phyloP scores from a whole-genome alignment of 805 yeast genomes.

The Cyberlindnera euphorbiae region DNA sequence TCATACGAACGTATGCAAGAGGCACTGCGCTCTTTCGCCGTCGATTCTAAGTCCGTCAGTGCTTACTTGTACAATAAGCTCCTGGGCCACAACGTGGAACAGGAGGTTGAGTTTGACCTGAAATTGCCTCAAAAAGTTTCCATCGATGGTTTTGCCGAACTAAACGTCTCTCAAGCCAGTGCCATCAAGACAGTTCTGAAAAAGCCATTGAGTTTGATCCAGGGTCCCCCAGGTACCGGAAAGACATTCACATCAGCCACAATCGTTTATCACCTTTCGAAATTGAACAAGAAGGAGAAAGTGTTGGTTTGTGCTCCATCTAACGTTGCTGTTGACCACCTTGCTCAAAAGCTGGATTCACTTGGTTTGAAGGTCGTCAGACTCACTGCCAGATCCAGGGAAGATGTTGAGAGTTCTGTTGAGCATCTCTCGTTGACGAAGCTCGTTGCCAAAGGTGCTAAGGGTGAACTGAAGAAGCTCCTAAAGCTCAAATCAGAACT shows the following conservation, averaged over 20 bases:
- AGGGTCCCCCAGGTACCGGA: constrained; percentile 97
- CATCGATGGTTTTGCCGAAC: constrained; percentile 59
- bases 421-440: constrained; percentile 53
- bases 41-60: constrained; percentile 61
- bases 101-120: constrained; percentile 56
- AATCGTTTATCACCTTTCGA: constrained; percentile 69
- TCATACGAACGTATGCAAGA: constrained; percentile 80
- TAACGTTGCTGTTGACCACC: constrained; percentile 90
- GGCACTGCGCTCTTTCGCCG: constrained; percentile 70
- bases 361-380: constrained; percentile 77
- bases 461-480: constrained; percentile 55
- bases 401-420: constrained; percentile 69
- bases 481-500: constrained; percentile 52
- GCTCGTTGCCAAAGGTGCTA: constrained; percentile 42
- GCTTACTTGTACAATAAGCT: constrained; percentile 72
- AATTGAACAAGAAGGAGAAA: constrained; percentile 53
- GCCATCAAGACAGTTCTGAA: constrained; percentile 70
- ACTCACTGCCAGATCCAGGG: constrained; percentile 70
- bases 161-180: constrained; percentile 73
- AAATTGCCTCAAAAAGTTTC: constrained; percentile 58
- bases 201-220: constrained; percentile 75
- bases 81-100: constrained; percentile 72
- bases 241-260: constrained; percentile 92
- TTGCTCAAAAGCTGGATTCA: constrained; percentile 65
- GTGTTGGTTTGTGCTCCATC: constrained; percentile 93